phyloP scores from a whole-genome alignment of 257 asterid species.

The Eucommia ulmoides region DNA sequence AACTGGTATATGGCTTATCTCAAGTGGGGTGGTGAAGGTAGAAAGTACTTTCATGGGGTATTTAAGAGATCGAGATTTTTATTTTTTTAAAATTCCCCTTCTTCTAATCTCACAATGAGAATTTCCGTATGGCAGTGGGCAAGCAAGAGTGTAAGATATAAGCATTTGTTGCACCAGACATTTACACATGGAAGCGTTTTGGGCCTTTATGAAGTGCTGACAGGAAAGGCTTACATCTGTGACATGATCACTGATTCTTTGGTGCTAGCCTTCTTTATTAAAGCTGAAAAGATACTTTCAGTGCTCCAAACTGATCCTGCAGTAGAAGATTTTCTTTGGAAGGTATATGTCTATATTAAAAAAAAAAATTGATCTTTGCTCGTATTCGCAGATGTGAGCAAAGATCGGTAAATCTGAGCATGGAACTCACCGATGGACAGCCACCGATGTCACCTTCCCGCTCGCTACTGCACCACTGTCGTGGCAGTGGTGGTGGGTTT shows the following conservation, averaged over 20 bases:
- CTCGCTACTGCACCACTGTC: too few relatives aligned
- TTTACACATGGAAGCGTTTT: slow-evolving; percentile 87
- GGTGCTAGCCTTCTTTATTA: slow-evolving; percentile 66
- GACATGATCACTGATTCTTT: slow-evolving; percentile 71
- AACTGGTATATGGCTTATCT: slow-evolving; percentile 70
- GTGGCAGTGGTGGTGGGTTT: too few relatives aligned
- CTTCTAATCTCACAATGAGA: slow-evolving; percentile 6
- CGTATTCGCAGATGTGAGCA: too few relatives aligned
- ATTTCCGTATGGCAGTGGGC: slow-evolving; percentile 55
- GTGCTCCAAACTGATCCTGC: slow-evolving; percentile 65
- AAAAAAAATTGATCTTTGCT: too few relatives aligned
- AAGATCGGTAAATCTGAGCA: too few relatives aligned
- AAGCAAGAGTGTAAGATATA: slow-evolving; percentile 25
- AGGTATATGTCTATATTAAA: too few relatives aligned
- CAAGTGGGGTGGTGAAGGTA: slow-evolving; percentile 93
- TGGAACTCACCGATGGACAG: too few relatives aligned
- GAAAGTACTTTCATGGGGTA: slow-evolving; percentile 4
- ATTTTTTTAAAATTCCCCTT: neutral
- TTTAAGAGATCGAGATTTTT: neutral
- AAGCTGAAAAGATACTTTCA: slow-evolving; percentile 54
- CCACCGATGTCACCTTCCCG: too few relatives aligned
- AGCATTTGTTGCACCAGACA: slow-evolving; percentile 54
- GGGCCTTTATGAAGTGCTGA: slow-evolving; percentile 92
- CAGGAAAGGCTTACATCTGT: slow-evolving; percentile 72
- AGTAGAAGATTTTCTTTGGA: slow-evolving; percentile 96